Percentiles rank a stretch among this genome's conserved stretches.
phyloP scores from a whole-genome alignment of 495 filamentous ascomycete species.

The Talaromyces nanjingensis region DNA sequence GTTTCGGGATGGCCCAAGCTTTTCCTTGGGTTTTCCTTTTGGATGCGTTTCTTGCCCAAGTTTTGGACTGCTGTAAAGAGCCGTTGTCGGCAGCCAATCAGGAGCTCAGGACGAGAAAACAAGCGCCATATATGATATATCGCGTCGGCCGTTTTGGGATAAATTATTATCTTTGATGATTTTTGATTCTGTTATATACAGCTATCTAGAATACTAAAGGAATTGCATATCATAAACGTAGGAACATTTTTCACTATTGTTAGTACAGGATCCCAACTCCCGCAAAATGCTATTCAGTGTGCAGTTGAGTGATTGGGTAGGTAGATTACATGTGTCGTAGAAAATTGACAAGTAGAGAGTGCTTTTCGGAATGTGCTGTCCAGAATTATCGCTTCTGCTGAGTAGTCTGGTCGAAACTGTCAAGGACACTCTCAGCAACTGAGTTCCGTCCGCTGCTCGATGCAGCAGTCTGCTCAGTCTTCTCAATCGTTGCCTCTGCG shows the following conservation, averaged over 20 bases:
- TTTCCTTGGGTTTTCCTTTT: neutral
- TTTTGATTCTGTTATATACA: neutral
- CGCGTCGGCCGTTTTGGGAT: neutral
- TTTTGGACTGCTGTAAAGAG: neutral
- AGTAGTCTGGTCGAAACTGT: slow-evolving; percentile 46
- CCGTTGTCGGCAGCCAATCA: slow-evolving; percentile 6
- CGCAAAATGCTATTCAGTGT: slow-evolving; percentile 4
- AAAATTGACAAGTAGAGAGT: neutral
- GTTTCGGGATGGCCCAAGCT: slow-evolving; percentile 3
- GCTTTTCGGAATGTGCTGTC: neutral
- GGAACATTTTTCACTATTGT: neutral
- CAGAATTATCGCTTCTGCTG: slow-evolving; percentile 25
- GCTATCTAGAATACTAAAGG: neutral
- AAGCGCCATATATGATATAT: neutral
- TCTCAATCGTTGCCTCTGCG: slow-evolving; percentile 11
- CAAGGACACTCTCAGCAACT: slow-evolving; percentile 43
- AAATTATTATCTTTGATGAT: neutral
- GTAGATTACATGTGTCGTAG: slow-evolving; percentile 1
- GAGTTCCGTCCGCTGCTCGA: slow-evolving; percentile 21
- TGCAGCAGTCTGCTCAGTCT: slow-evolving; percentile 7
- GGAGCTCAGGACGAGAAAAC: slow-evolving; percentile 7
- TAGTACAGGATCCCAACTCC: slow-evolving; percentile 6
- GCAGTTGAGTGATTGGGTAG: slow-evolving; percentile 2
- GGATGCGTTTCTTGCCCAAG: neutral
- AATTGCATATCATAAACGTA: neutral